Evolutionary conservation across 192 early-diverging fungal genomes (phyloP).

Genomic region (Pecoramyces ruminantium): DNA sequence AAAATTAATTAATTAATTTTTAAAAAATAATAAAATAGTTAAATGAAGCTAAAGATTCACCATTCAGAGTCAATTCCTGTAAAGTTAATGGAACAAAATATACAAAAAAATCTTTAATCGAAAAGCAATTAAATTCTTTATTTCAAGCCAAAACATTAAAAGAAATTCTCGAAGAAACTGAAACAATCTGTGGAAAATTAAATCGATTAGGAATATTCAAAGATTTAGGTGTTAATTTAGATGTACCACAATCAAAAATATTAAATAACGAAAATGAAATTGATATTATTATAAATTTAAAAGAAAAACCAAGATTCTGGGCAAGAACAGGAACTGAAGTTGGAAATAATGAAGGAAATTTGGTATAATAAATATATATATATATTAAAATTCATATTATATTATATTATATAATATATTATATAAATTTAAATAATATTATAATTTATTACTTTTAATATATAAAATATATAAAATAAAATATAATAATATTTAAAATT

Average conservation of each 20-base stretch:
- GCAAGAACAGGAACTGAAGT: conserved; percentile 79
- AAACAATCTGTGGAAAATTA: not conserved
- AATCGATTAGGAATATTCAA: not conserved
- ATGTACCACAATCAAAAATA: not conserved
- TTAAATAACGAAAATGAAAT: conserved; percentile 11
- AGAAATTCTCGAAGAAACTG: not conserved
- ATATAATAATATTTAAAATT: no score
- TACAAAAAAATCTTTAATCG: not conserved
- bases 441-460: no score
- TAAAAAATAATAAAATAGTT: not conserved
- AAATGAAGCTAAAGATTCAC: not conserved
- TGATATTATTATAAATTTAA: conserved; percentile 54
- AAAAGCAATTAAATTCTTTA: not conserved
- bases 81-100: not conserved
- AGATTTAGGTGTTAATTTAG: not conserved
- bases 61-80: not conserved
- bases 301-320: conserved; percentile 53
- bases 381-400: no score
- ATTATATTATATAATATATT: no score
- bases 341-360: conserved; percentile 71
- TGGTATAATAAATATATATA: conserved; percentile 25
- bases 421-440: no score
- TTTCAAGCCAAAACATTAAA: not conserved
- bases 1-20: no score
- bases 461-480: no score